Base-by-base conservation (phyloP, 2,329 filamentous ascomycete species). In the Cladosporium sp. region DNA sequence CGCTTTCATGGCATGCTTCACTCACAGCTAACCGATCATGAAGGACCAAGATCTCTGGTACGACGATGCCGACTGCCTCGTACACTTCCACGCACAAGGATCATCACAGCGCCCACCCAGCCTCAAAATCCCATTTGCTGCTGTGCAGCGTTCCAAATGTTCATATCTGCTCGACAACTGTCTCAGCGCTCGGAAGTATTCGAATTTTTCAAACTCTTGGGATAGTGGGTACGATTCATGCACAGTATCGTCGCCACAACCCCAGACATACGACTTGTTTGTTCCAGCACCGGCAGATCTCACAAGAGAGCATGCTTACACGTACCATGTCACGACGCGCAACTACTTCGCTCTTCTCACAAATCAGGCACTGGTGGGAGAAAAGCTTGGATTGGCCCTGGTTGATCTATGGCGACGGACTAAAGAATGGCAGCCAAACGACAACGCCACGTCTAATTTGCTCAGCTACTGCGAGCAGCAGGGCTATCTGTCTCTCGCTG, bases 301-400 rank as follows among this genome's bases (percentile, higher is more conserved):
- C 4, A 82, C 85, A 58, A 82, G 83, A 69, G 80, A 83, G 4
- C 83, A 88, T 67, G 80, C 85, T 0, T 86, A 87, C 70, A 77
- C 81, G 44, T 90, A 90, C 75, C 88, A 92, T 71, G 74, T 92
- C 5, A 86, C 88, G 1, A 91, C 87, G 3, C 85, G 91, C 15
- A 94, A 94, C 73, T 86, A 92, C 71, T 89, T 93, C 66, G 91
- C 91, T 3, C 93, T 88, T 81, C 76, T 91, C 1, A 84, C 86
- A 65, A 81, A 85, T 3, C 85, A 85, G 67, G 86, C 91, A 0
- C 74, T 93, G 38, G 90, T 92, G 1, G 91, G 90, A 6, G 79
- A 83, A 41, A 84, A 86, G 63, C 83, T 95, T 21, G 90, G 91
- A 1, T 78, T 78, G 24, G 84, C 90, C 0, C 78, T 93, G 11